phyloP scores from a whole-genome alignment of 352 stramenopile genomes.

The Phytopythium chamaehyphon region DNA sequence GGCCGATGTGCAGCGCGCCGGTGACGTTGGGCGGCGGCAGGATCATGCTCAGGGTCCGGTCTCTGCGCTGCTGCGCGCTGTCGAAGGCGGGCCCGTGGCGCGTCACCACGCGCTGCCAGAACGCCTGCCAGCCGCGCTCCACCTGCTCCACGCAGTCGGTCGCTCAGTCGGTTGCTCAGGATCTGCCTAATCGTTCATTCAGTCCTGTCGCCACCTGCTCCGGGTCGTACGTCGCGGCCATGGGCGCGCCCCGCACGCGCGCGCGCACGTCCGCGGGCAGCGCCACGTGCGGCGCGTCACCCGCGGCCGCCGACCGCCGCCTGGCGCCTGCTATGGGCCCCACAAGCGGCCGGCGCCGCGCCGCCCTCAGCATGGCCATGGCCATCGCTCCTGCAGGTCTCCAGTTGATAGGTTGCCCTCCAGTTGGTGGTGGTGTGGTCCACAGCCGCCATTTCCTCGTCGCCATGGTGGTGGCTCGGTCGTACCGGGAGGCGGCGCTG shows the following conservation, averaged over 20 bases:
- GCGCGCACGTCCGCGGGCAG: conserved; percentile 42
- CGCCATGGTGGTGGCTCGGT: conserved; percentile 19
- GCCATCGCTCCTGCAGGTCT: too few relatives aligned
- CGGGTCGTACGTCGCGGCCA: conserved; percentile 63
- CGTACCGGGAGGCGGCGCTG: conserved; percentile 67
- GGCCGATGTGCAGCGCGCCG: conserved; percentile 96
- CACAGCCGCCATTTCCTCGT: background rate
- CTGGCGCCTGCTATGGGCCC: too few relatives aligned
- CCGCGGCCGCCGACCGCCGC: background rate
- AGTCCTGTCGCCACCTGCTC: conserved; percentile 49
- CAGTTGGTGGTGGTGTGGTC: background rate
- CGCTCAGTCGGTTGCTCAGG: too few relatives aligned
- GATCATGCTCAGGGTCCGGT: conserved; percentile 67
- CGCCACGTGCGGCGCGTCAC: conserved; percentile 11
- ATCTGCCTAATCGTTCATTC: too few relatives aligned
- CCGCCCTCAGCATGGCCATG: too few relatives aligned
- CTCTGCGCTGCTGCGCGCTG: background rate
- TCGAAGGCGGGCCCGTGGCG: conserved; percentile 10
- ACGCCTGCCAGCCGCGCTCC: conserved; percentile 65
- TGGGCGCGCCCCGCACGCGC: conserved; percentile 45
- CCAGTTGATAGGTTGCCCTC: too few relatives aligned
- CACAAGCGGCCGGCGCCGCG: too few relatives aligned
- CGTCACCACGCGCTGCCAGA: conserved; percentile 56
- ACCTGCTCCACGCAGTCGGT: too few relatives aligned
- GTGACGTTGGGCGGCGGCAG: conserved; percentile 98